These are phyloP conservation scores for Emericellopsis cladophorae DNA, from an alignment of 2,329 filamentous ascomycete genomes.

Conservation along the genomic window DNA sequence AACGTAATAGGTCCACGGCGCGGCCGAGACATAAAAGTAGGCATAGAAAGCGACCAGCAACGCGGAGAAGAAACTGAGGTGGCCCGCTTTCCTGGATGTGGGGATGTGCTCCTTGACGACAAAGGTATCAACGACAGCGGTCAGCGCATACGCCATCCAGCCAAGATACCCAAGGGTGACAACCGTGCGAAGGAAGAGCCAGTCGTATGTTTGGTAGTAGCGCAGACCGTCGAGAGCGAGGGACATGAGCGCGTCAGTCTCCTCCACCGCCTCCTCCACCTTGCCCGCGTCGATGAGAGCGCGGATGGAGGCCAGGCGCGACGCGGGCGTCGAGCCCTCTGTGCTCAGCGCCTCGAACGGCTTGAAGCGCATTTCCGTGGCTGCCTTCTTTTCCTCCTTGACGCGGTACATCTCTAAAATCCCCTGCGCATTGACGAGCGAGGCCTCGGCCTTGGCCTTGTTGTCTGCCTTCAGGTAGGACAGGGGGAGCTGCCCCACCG, in stretches of 20 bases:
- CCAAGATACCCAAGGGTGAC: constrained; percentile 86
- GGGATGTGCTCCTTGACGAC: constrained; percentile 61
- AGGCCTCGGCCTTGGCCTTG: constrained; percentile 70
- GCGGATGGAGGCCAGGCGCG: constrained; percentile 56
- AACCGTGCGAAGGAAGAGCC: constrained; percentile 83
- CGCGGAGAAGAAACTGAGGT: constrained; percentile 59
- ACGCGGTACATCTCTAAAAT: constrained; percentile 95
- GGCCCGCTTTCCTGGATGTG: constrained; percentile 47
- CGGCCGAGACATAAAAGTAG: constrained; percentile 67
- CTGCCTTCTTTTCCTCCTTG: constrained; percentile 77
- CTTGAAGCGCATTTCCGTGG: constrained; percentile 62
- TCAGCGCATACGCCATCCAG: constrained; percentile 88
- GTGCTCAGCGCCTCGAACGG: constrained; percentile 62
- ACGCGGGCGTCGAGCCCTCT: constrained; percentile 47
- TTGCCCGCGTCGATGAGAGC: constrained; percentile 51
- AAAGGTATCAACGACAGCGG: constrained; percentile 78
- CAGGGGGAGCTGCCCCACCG: constrained; percentile 83
- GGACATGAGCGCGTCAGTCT: constrained; percentile 65
- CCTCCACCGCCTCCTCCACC: constrained; percentile 66
- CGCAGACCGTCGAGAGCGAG: constrained; percentile 70
- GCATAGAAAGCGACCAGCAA: constrained; percentile 65
- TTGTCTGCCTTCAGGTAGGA: constrained; percentile 63
- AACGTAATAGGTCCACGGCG: constrained; percentile 73
- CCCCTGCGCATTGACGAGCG: constrained; percentile 70
- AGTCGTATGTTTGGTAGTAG: constrained; percentile 96